Base-by-base conservation (phyloP, 163 green algal species). In the Volvox carteri region DNA sequence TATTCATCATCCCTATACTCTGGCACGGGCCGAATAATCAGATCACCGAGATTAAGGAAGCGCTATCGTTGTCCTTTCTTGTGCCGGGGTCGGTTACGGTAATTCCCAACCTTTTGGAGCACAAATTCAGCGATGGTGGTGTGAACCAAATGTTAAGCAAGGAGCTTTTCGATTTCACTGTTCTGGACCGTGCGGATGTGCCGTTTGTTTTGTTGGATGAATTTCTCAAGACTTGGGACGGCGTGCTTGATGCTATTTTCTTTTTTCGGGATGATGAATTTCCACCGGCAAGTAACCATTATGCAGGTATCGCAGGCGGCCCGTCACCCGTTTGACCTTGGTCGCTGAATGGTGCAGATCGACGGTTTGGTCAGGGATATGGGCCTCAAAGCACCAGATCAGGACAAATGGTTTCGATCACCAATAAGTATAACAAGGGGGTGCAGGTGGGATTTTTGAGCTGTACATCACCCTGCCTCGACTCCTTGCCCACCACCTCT, bases 1-100 rank as follows among this genome's bases (percentile, higher is more conserved):
- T 73, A 2, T 85, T 60, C 56, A 74, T 85, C 25, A 18, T 85
- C n/a, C 78, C 78, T 7, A 60, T 85, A 4, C 78, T 85, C 42
- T 85, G 78, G 78, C 78, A 85, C 28, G 78, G 78, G 0, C 78
- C 78, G 4, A 85, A 85, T 14, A 85, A 85, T 41, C 78, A 85
- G 41, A 75, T 85, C 28, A 85, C 78, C 12, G 58, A 70, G 18
- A 74, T 85, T 21, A 85, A 85, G 56, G 78, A 85, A 72, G 56
- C 56, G 0, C 58, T 85, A 11, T 75, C 78, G 8, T 8, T 85
- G 4, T 70, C 78, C 2, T 42, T 56, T 25, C 39, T 85, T n/a
- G 23, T 85, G 56, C 58, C 54, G 14, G 37, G 37, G 2, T 58
- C 39, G 12, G 56, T 85, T 1, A 37, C 58, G 21, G 56, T 74